Evolutionary conservation across 2,329 filamentous ascomycete genomes (phyloP).

Genomic region (Xylaria sp.): DNA sequence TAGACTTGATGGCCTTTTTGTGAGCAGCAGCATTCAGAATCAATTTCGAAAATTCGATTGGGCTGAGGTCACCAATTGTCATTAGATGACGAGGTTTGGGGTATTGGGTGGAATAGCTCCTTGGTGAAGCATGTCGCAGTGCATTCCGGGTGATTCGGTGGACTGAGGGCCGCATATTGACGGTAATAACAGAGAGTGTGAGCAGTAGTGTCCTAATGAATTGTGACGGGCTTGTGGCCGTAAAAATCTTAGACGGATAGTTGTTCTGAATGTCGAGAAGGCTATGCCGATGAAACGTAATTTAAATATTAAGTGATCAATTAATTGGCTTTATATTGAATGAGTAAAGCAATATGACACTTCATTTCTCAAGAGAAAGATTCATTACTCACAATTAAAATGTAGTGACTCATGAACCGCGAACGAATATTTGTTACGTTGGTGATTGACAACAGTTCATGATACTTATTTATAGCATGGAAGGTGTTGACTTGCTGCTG

Average conservation of each 20-base stretch:
- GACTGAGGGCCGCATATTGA: constrained; percentile 45
- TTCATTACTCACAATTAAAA: neutral
- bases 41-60: constrained; percentile 81
- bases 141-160: constrained; percentile 43
- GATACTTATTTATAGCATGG: neutral
- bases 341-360: neutral
- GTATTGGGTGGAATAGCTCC: constrained; percentile 44
- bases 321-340: constrained; percentile 9
- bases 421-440: constrained; percentile 1
- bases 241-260: neutral
- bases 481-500: neutral
- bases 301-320: neutral
- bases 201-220: neutral
- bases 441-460: constrained; percentile 4
- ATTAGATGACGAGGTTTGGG: constrained; percentile 81
- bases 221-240: neutral
- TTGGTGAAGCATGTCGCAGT: constrained; percentile 60
- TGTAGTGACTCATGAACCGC: constrained; percentile 26
- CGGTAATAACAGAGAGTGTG: neutral
- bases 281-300: neutral
- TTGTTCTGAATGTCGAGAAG: neutral
- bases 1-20: constrained; percentile 81
- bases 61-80: constrained; percentile 86
- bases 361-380: neutral
- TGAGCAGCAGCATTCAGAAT: constrained; percentile 83